phyloP scores from a whole-genome alignment of 2,329 filamentous ascomycete species.

The Huntiella moniliformis region DNA sequence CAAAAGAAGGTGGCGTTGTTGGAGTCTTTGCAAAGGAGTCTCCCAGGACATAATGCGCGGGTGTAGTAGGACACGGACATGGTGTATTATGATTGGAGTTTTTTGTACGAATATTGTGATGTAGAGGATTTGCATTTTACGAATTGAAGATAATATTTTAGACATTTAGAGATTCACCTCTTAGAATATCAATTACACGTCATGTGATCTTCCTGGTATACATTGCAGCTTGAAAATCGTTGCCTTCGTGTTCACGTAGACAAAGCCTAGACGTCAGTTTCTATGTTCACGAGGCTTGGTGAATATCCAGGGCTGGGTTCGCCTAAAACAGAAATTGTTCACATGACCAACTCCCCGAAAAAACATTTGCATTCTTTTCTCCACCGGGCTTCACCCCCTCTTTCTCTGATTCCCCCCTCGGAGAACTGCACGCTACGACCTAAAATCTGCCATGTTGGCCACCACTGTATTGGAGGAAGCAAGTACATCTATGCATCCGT shows the following conservation, averaged over 20 bases:
- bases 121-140: no score
- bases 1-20: constrained; percentile 10
- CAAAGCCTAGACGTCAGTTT: no score
- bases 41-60: background rate
- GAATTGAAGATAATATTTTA: background rate
- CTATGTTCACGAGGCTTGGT: no score
- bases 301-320: no score
- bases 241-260: background rate
- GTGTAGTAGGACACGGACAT: background rate
- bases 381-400: no score
- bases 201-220: background rate
- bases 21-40: constrained; percentile 6
- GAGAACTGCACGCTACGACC: no score
- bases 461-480: background rate
- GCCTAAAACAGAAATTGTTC: no score
- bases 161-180: background rate
- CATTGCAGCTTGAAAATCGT: background rate
- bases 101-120: no score
- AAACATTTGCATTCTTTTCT: no score
- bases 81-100: no score
- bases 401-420: no score
- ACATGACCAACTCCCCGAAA: no score
- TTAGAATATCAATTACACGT: background rate
- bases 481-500: background rate
- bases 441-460: background rate